These are phyloP conservation scores for Achaetomiella virescens DNA, from an alignment of 495 filamentous ascomycete genomes.

Conservation along the genomic window DNA sequence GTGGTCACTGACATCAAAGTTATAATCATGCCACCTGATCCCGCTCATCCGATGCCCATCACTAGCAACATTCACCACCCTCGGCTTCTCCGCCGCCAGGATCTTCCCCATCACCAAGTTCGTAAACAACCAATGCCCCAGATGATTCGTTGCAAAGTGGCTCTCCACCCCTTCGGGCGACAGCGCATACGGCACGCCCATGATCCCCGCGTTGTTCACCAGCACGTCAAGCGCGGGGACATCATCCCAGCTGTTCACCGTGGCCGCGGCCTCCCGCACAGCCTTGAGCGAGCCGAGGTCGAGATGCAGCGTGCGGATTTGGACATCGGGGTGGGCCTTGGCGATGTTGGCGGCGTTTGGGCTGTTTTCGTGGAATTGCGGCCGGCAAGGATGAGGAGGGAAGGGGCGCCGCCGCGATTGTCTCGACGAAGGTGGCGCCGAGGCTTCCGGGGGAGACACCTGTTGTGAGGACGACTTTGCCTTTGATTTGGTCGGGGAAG, in stretches of 20 bases:
- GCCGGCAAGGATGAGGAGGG: conserved; percentile 43
- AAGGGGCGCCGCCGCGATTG: conserved; percentile 37
- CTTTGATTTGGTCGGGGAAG: conserved; percentile 10
- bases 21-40: conserved; percentile 43
- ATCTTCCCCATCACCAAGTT: conserved; percentile 52
- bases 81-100: conserved; percentile 18
- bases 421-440: conserved; percentile 35
- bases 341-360: conserved; percentile 28
- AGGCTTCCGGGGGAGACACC: conserved; percentile 40
- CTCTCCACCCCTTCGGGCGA: conserved; percentile 61
- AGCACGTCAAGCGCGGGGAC: conserved; percentile 51
- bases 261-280: conserved; percentile 37
- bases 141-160: conserved; percentile 64
- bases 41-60: conserved; percentile 41
- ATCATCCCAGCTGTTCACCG: conserved; percentile 28
- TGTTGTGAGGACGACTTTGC: conserved; percentile 40
- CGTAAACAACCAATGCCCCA: conserved; percentile 63
- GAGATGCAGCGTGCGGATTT: conserved; percentile 29
- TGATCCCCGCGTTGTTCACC: conserved; percentile 66
- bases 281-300: conserved; percentile 42
- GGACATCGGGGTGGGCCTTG: conserved; percentile 15
- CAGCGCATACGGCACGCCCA: conserved; percentile 42
- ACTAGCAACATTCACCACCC: conserved; percentile 37
- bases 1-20: conserved; percentile 34
- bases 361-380: conserved; percentile 36